Evolutionary conservation across 352 stramenopile species (phyloP).

Genomic region (Phytophthora europaea): DNA sequence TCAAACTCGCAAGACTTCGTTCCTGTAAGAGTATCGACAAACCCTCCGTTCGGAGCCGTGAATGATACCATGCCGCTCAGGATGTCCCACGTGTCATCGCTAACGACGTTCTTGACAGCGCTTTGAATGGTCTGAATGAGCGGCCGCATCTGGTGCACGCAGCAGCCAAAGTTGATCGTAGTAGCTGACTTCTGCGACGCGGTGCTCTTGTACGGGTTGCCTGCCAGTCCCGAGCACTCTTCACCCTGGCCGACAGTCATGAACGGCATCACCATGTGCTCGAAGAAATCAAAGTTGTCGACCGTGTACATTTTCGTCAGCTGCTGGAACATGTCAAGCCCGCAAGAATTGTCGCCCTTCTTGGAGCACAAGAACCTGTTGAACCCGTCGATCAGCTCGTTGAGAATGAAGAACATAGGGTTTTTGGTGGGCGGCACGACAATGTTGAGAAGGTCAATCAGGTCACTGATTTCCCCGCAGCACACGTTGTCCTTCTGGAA

Average conservation of each 20-base stretch:
- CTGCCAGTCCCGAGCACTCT: slow-evolving; percentile 53
- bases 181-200: slow-evolving; percentile 36
- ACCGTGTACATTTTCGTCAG: slow-evolving; percentile 55
- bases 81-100: slow-evolving; percentile 47
- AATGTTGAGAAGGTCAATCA: slow-evolving; percentile 64
- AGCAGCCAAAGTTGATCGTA: slow-evolving; percentile 64
- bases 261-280: slow-evolving; percentile 62
- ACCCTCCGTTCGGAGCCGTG: slow-evolving; percentile 27
- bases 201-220: slow-evolving; percentile 49
- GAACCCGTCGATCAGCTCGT: slow-evolving; percentile 61
- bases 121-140: slow-evolving; percentile 56
- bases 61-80: slow-evolving; percentile 62
- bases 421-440: slow-evolving; percentile 49
- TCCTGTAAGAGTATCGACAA: slow-evolving; percentile 51
- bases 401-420: slow-evolving; percentile 55
- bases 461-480: slow-evolving; percentile 56
- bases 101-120: slow-evolving; percentile 45
- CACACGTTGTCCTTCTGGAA: slow-evolving; percentile 56
- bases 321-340: slow-evolving; percentile 53
- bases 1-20: slow-evolving; percentile 48
- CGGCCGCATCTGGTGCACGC: slow-evolving; percentile 52
- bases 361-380: slow-evolving; percentile 63
- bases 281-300: slow-evolving; percentile 54
- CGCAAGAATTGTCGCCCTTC: slow-evolving; percentile 48
- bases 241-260: slow-evolving; percentile 43